These are phyloP conservation scores for Aspergillus phoenicis DNA, from an alignment of 2,329 filamentous ascomycete genomes.

Conservation along the genomic window DNA sequence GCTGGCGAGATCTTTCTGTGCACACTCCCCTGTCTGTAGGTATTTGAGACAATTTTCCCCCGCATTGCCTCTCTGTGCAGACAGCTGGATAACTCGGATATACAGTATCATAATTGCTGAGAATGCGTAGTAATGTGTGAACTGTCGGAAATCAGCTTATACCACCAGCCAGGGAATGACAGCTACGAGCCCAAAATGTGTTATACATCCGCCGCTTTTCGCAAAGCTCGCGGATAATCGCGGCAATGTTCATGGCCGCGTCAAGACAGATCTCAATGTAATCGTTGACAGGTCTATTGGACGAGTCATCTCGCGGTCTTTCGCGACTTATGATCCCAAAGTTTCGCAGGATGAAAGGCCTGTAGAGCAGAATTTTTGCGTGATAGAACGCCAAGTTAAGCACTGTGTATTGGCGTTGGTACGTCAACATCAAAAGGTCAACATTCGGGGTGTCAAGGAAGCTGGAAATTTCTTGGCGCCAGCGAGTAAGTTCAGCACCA, in stretches of 20 bases:
- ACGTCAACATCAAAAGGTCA: slow-evolving; percentile 47
- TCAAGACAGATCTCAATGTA: slow-evolving; percentile 39
- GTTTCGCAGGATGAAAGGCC: slow-evolving; percentile 37
- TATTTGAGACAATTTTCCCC: slow-evolving; percentile 17
- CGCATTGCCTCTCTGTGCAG: slow-evolving; percentile 30
- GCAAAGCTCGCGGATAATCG: slow-evolving; percentile 44
- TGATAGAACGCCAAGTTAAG: slow-evolving; percentile 41
- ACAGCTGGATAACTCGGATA: slow-evolving; percentile 47
- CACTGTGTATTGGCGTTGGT: slow-evolving; percentile 47
- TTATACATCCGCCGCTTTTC: slow-evolving; percentile 41
- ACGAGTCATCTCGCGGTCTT: slow-evolving; percentile 22
- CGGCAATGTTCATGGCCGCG: slow-evolving; percentile 44
- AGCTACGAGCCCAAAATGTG: slow-evolving; percentile 44
- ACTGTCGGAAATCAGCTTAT: slow-evolving; percentile 10
- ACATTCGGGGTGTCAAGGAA: slow-evolving; percentile 36
- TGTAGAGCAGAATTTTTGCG: slow-evolving; percentile 36
- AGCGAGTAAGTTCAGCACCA: slow-evolving; percentile 46
- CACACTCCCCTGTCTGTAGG: slow-evolving; percentile 43
- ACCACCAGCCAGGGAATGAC: slow-evolving; percentile 30
- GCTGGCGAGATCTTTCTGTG: slow-evolving; percentile 44
- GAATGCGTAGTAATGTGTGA: slow-evolving; percentile 49
- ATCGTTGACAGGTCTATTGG: slow-evolving; percentile 13
- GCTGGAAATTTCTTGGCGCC: slow-evolving; percentile 49
- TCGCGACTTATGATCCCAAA: slow-evolving; percentile 17
- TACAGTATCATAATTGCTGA: slow-evolving; percentile 51